phyloP scores from a whole-genome alignment of 1,284 basidiomycete species.

The Leccinum pachyderme region DNA sequence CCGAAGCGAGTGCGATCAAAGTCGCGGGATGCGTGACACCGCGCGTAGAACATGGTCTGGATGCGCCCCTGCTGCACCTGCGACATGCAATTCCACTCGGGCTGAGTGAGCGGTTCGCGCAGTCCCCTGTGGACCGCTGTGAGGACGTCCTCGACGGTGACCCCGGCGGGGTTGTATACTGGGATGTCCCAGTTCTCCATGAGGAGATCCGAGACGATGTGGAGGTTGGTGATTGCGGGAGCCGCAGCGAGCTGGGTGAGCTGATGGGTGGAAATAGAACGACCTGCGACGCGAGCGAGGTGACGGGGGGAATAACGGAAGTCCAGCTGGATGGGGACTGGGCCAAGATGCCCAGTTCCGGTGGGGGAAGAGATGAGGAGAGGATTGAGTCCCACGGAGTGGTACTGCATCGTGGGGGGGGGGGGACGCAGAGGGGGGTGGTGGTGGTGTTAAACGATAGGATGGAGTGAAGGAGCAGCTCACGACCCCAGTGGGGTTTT shows the following conservation, averaged over 20 bases:
- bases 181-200: conserved; percentile 39
- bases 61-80: conserved; percentile 42
- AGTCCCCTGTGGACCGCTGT: conserved; percentile 42
- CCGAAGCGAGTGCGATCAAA: conserved; percentile 33
- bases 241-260: conserved; percentile 41
- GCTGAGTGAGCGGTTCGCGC: conserved; percentile 34
- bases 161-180: conserved; percentile 36
- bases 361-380: conserved; percentile 17
- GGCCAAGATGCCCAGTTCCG: conserved; percentile 11
- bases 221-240: conserved; percentile 39
- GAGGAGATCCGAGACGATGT: conserved; percentile 46
- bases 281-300: conserved; percentile 27
- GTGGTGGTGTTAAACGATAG: not conserved
- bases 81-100: conserved; percentile 44
- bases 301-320: conserved; percentile 40
- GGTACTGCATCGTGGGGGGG: conserved; percentile 16
- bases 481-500: conserved; percentile 15
- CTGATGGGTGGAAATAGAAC: conserved; percentile 24
- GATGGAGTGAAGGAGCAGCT: not conserved
- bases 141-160: conserved; percentile 50
- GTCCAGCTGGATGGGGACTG: conserved; percentile 45
- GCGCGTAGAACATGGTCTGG: conserved; percentile 40
- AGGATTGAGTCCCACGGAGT: conserved; percentile 16
- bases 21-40: conserved; percentile 37
- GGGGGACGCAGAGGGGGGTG: conserved; percentile 2